Base-by-base conservation (phyloP, 768 basidiomycete genomes). In the Phylloporus sp. region DNA sequence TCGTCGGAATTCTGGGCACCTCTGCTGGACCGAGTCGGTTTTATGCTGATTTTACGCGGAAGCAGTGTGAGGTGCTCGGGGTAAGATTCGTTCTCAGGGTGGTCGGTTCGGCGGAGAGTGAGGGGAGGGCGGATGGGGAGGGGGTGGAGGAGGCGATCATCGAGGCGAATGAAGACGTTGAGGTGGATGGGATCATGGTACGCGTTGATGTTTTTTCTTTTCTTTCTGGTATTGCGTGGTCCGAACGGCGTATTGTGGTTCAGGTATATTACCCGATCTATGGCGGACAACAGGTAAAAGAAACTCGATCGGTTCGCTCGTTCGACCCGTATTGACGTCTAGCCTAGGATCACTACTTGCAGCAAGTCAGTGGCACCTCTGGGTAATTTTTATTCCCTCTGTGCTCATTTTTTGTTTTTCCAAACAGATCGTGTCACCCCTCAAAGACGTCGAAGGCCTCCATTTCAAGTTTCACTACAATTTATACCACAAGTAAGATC, bases 221-320 rank as follows among this genome's bases (percentile, higher is more conserved):
- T n/a, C n/a, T n/a, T n/a, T n/a, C n/a, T n/a, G n/a, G n/a, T n/a
- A n/a, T n/a, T n/a, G n/a, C n/a, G n/a, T n/a, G n/a, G n/a, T n/a
- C n/a, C n/a, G n/a, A n/a, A 4, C 13, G 42, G 26, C 4, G 26
- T 24, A 3, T 2, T 17, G 6, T 21, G 5, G 14, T 33, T 14
- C 46, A 92, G 90, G 89, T 94, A 10, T 96, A 97, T 68, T 99
- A 90, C 69, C 96, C 96, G 2, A 95, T 97, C 54, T 96, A 90
- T 59, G 95, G 95, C 20, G 80, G 74, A 28, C 82, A 82, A 50
- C 90, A 91, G 81, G 90, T 90, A 57, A n/a, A n/a, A n/a, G n/a
- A n/a, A n/a, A n/a, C n/a, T n/a, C n/a, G n/a, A n/a, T n/a, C n/a
- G n/a, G n/a, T n/a, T n/a, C n/a, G n/a, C n/a, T n/a, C n/a, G n/a